Evolutionary conservation across 768 basidiomycete genomes (phyloP).

Genomic region (Amanita pseudoporphyria): DNA sequence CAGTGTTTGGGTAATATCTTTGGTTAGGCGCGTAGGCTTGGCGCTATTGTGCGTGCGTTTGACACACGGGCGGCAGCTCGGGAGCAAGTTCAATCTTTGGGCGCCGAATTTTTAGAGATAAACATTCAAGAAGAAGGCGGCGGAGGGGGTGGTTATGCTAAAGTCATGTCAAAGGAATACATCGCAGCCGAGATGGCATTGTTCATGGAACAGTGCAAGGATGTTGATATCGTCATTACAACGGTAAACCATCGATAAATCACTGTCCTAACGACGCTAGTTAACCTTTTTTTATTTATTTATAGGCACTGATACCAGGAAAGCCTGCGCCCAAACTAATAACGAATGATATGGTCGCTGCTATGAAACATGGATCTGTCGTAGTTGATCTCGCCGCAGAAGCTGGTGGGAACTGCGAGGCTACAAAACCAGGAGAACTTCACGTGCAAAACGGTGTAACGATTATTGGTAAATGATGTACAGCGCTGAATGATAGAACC

Average conservation of each 20-base stretch:
- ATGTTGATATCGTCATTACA: slow-evolving; percentile 84
- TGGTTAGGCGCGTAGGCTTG: slow-evolving; percentile 63
- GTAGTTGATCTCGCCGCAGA: slow-evolving; percentile 84
- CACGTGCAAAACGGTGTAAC: slow-evolving; percentile 67
- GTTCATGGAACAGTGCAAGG: slow-evolving; percentile 81
- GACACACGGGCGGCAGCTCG: slow-evolving; percentile 79
- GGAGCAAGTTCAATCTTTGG: slow-evolving; percentile 85
- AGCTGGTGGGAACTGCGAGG: slow-evolving; percentile 84
- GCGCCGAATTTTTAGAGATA: slow-evolving; percentile 87
- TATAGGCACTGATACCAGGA: slow-evolving; percentile 74
- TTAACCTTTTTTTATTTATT: not conserved
- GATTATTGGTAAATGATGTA: slow-evolving; percentile 48
- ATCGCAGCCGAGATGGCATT: slow-evolving; percentile 83
- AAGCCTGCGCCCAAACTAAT: slow-evolving; percentile 82
- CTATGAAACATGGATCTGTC: slow-evolving; percentile 90
- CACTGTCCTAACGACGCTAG: not conserved
- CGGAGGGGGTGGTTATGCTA: slow-evolving; percentile 80
- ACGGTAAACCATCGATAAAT: slow-evolving; percentile 37
- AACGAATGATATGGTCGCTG: slow-evolving; percentile 75
- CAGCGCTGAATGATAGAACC: not conserved
- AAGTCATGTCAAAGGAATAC: slow-evolving; percentile 86
- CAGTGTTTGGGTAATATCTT: not conserved
- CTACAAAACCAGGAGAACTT: slow-evolving; percentile 70
- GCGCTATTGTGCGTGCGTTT: slow-evolving; percentile 83
- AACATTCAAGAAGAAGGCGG: slow-evolving; percentile 71